These are phyloP conservation scores for Agaricus blazei DNA, from an alignment of 768 basidiomycete genomes.

Conservation along the genomic window DNA sequence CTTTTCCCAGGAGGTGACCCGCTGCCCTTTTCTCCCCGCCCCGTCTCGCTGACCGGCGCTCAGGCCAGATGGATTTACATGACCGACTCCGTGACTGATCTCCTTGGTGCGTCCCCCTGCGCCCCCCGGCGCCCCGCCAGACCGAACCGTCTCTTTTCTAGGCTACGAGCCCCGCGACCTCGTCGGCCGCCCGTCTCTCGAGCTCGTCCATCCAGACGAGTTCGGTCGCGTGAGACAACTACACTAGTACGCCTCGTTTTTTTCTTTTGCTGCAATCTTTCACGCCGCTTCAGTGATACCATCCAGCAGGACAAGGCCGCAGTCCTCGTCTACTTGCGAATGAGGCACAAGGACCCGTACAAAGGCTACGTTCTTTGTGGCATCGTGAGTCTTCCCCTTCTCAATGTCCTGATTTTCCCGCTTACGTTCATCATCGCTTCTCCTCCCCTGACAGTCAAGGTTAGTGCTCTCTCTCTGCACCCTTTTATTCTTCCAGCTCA, in stretches of 20 bases:
- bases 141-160: constrained; percentile 20
- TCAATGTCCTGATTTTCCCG: not conserved
- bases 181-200: constrained; percentile 60
- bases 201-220: constrained; percentile 81
- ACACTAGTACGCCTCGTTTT: constrained; percentile 51
- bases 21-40: not conserved
- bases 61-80: constrained; percentile 66
- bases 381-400: constrained; percentile 45
- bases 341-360: constrained; percentile 75
- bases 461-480: constrained; percentile 8
- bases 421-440: constrained; percentile 2
- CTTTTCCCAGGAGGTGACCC: constrained; percentile 63
- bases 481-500: not conserved
- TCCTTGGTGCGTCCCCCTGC: constrained; percentile 42
- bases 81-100: constrained; percentile 60
- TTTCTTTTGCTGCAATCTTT: not conserved
- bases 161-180: constrained; percentile 74
- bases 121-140: not conserved
- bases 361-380: constrained; percentile 73
- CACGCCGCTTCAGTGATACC: constrained; percentile 48
- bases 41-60: not conserved
- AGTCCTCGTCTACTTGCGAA: constrained; percentile 69
- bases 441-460: constrained; percentile 15
- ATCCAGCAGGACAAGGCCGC: constrained; percentile 78
- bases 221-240: constrained; percentile 58